These are phyloP conservation scores for Kodamaea fukazawae DNA, from an alignment of 805 yeast genomes.

Conservation along the genomic window DNA sequence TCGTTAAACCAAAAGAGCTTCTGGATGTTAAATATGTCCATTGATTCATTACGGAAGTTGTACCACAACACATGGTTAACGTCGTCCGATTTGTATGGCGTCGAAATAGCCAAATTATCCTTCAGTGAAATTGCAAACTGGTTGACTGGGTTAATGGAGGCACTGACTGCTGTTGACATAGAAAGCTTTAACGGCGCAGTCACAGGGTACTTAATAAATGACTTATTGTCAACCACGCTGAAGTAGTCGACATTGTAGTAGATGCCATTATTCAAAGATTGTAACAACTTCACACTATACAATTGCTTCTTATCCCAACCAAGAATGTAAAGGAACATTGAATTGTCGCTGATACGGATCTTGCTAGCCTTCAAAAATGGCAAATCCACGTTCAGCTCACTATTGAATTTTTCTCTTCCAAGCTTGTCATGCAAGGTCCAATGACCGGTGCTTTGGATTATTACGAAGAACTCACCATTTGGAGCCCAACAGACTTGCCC, in stretches of 20 bases:
- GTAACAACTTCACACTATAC: slow-evolving; percentile 21
- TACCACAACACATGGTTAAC: slow-evolving; percentile 40
- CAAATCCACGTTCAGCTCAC: slow-evolving; percentile 10
- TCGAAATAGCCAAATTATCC: slow-evolving; percentile 27
- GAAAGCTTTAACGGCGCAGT: slow-evolving; percentile 25
- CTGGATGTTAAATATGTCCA: slow-evolving; percentile 33
- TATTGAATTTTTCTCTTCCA: slow-evolving; percentile 31
- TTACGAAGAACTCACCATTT: slow-evolving; percentile 32
- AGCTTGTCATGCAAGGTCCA: slow-evolving; percentile 37
- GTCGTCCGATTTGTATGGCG: slow-evolving; percentile 24
- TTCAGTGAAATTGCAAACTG: slow-evolving; percentile 32
- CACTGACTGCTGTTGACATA: slow-evolving; percentile 4
- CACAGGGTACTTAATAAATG: slow-evolving; percentile 28
- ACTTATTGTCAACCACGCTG: slow-evolving; percentile 18
- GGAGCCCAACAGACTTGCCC: slow-evolving; percentile 29
- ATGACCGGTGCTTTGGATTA: slow-evolving; percentile 17
- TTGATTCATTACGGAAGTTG: slow-evolving; percentile 31
- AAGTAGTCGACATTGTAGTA: slow-evolving; percentile 28
- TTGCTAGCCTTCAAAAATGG: slow-evolving; percentile 26
- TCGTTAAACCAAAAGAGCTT: slow-evolving; percentile 36
- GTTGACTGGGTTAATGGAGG: slow-evolving; percentile 20
- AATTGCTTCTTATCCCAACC: slow-evolving; percentile 17
- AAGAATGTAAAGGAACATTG: slow-evolving; percentile 18
- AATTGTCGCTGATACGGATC: slow-evolving; percentile 26
- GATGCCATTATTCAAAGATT: slow-evolving; percentile 12